Percentiles rank a stretch among this genome's conserved stretches.
These are phyloP conservation scores for Thraustochytrium sp. DNA, from an alignment of 352 stramenopile genomes.

Conservation along the genomic window DNA sequence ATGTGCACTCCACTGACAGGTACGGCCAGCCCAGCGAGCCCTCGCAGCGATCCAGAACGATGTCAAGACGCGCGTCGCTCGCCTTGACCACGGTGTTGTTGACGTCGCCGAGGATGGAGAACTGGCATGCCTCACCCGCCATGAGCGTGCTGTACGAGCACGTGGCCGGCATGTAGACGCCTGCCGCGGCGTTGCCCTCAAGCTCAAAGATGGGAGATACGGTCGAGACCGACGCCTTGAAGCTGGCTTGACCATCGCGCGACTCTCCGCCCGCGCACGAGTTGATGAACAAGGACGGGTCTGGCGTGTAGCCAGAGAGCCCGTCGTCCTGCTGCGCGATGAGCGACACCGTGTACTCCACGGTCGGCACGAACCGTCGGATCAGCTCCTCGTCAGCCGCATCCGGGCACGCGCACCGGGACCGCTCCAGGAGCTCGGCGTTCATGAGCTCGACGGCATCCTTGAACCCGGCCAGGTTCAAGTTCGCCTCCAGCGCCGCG, in stretches of 20 bases:
- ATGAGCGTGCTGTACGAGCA: neutral
- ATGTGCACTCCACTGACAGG: neutral
- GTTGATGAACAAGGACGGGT: neutral
- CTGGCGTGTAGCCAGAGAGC: neutral
- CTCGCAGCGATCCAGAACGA: neutral
- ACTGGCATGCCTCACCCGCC: slow-evolving; percentile 4
- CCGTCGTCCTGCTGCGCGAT: neutral
- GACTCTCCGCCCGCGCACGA: neutral
- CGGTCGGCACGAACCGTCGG: neutral
- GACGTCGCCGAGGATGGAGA: neutral
- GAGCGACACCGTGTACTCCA: neutral
- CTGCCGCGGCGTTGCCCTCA: neutral
- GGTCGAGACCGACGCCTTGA: neutral
- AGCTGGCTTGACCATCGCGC: neutral
- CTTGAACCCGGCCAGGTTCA: slow-evolving; percentile 5
- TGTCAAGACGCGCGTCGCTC: neutral
- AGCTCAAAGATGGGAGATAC: neutral
- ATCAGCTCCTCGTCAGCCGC: neutral
- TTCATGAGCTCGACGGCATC: neutral
- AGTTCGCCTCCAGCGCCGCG: neutral
- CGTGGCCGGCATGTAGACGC: neutral
- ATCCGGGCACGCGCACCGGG: neutral
- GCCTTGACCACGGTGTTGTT: neutral
- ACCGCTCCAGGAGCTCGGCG: neutral
- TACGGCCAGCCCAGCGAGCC: neutral